A percentile compares a stretch with the other conserved stretches of the same genome.
phyloP scores from a whole-genome alignment of 176 grass and related monocot genomes.

The Coix lacrymajobi region DNA sequence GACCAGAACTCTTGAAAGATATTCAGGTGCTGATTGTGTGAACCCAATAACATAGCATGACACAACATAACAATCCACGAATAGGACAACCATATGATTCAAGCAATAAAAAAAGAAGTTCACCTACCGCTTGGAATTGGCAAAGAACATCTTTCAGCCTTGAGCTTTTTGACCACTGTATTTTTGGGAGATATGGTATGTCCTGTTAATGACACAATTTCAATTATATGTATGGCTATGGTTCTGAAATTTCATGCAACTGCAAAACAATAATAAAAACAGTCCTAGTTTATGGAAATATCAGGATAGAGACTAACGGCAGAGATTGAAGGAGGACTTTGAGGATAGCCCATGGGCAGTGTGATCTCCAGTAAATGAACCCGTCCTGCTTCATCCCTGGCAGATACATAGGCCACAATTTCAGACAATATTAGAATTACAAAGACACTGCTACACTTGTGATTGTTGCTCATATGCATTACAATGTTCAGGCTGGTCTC shows the following conservation, averaged over 20 bases:
- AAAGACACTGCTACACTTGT: background rate
- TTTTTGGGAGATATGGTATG: slow-evolving; percentile 53
- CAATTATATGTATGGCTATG: background rate
- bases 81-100: background rate
- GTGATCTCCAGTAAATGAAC: slow-evolving; percentile 60
- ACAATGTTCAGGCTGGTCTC: background rate
- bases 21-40: slow-evolving; percentile 58
- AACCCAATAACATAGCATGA: background rate
- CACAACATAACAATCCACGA: background rate
- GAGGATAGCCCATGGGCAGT: slow-evolving; percentile 54
- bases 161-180: slow-evolving; percentile 60
- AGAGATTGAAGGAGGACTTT: slow-evolving; percentile 44
- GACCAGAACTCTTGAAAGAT: slow-evolving; percentile 64
- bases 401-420: background rate
- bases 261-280: background rate
- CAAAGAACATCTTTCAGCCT: slow-evolving; percentile 56
- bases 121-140: slow-evolving; percentile 53
- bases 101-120: background rate
- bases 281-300: background rate
- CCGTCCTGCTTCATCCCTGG: slow-evolving; percentile 58
- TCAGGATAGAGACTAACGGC: slow-evolving; percentile 34
- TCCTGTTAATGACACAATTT: slow-evolving; percentile 26
- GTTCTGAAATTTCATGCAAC: background rate
- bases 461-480: background rate
- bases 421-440: background rate